Conservation (phyloP, 768 basidiomycete genomes). For the Pleurotus eryngii region DNA sequence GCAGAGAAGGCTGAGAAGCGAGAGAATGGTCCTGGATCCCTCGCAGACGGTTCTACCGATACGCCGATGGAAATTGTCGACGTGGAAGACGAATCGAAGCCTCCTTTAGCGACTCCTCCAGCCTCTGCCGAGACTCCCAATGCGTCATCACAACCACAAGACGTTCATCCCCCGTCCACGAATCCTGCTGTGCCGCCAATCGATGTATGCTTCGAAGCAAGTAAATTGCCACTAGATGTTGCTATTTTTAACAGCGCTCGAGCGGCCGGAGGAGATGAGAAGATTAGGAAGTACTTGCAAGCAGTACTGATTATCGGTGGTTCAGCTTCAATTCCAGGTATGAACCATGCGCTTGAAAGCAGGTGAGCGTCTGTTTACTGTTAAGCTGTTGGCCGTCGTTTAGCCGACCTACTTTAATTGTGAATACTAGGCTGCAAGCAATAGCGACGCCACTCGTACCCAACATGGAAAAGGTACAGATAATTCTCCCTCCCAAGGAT, state of each 20-base stretch:
- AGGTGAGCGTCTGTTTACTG: conserved; percentile 43
- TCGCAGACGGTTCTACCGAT: conserved; percentile 23
- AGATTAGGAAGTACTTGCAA: conserved; percentile 84
- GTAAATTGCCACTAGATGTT: conserved; percentile 87
- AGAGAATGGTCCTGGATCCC: conserved; percentile 12
- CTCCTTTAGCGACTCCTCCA: conserved; percentile 22
- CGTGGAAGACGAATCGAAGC: conserved; percentile 41
- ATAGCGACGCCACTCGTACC: conserved; percentile 80
- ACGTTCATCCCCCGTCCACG: conserved; percentile 20
- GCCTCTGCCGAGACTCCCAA: conserved; percentile 16
- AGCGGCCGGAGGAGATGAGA: conserved; percentile 85
- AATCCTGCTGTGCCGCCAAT: conserved; percentile 51
- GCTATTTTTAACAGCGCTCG: conserved; percentile 90
- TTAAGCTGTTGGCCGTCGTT: conserved; percentile 1
- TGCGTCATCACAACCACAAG: conserved; percentile 17
- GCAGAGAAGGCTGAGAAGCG: conserved; percentile 21
- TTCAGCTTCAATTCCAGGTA: conserved; percentile 73
- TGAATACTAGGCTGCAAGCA: conserved; percentile 58
- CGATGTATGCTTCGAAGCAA: conserved; percentile 81
- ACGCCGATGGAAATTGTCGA: conserved; percentile 45
- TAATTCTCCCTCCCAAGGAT: conserved; percentile 93
- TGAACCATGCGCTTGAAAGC: conserved; percentile 85
- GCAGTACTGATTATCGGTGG: conserved; percentile 89
- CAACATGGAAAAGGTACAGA: conserved; percentile 84
- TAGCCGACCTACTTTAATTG: neutral